phyloP scores from a whole-genome alignment of 116 monocot genomes.

The Posidonia oceanica region DNA sequence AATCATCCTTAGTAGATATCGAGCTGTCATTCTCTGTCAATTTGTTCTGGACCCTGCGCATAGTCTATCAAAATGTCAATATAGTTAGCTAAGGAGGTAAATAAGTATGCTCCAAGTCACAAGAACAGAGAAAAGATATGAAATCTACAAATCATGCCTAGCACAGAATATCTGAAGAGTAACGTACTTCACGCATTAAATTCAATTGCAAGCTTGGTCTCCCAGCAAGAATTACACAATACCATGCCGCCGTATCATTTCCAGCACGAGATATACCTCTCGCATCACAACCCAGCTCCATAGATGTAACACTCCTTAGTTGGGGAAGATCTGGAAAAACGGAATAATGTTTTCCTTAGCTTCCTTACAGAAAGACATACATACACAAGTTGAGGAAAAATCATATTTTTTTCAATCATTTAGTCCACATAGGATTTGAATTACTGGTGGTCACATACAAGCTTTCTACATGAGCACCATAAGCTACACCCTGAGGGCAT shows the following conservation, averaged over 20 bases:
- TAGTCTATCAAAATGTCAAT: conserved; percentile 24
- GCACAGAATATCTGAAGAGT: neutral
- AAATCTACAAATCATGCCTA: no score
- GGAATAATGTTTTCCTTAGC: neutral
- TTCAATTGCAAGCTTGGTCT: conserved; percentile 57
- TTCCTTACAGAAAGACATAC: neutral
- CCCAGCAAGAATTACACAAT: conserved; percentile 95
- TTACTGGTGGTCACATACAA: no score
- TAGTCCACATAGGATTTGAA: no score
- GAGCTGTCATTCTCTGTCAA: conserved; percentile 20
- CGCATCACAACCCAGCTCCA: conserved; percentile 95
- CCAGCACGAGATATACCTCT: conserved; percentile 88
- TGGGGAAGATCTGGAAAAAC: conserved; percentile 71
- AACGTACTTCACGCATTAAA: conserved; percentile 77
- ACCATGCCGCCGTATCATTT: conserved; percentile 56
- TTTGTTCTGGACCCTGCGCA: conserved; percentile 39
- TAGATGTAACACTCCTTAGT: conserved; percentile 71
- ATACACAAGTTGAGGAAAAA: neutral
- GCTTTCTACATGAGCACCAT: no score
- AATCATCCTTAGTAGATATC: conserved; percentile 9
- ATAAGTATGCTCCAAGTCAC: neutral
- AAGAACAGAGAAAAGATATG: no score
- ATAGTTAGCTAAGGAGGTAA: neutral
- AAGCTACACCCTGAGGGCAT: no score
- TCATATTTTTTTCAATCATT: no score